Evolutionary conservation across 257 asterid species (phyloP), one percentile per base, ranked within the genome.

Genomic region (Vinca minor): DNA sequence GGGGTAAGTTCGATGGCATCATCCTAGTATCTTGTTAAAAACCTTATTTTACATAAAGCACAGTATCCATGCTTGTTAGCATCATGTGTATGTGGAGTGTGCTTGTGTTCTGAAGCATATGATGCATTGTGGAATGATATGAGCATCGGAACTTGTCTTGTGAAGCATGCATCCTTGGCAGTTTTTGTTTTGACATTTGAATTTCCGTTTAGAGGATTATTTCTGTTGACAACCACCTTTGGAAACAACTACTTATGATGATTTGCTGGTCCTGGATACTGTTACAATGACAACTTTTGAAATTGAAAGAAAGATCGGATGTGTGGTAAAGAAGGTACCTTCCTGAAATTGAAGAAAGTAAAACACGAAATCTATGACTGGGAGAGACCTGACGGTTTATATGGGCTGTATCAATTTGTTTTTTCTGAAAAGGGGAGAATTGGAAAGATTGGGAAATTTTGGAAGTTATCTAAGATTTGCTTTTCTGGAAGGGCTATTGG

Each of bases 1-100:
- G 59, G 75, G 65, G 98, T 89, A 83, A 80, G 88, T 57, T n/a
- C 47, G 28, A 13, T 44, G 36, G 38, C 47, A 26, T 71, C 15
- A 57, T 57, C 56, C 29, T 60, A 35, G 46, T 52, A 31, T 8
- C 20, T 5, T 34, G 34, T 20, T 6, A 34, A 28, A 14, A 14
- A 55, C 7, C 60, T 54, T 3, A 14, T 9, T 26, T 13, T 36
- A 54, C 1, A 4, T 14, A 45, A 6, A 42, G 11, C 11, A 11
- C 7, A 45, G 14, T 56, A 31, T 31, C 26, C 20, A 17, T n/a
- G 10, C 42, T 38, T 38, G 42, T 56, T 17, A n/a, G 62, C 42
- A 29, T 44, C n/a, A n/a, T n/a, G n/a, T n/a, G n/a, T n/a, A n/a
- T n/a, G n/a, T n/a, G n/a, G n/a, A n/a, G n/a, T n/a, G n/a, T n/a